Base-by-base conservation (phyloP, 768 basidiomycete species). In the Strobilomyces echinocephalus region DNA sequence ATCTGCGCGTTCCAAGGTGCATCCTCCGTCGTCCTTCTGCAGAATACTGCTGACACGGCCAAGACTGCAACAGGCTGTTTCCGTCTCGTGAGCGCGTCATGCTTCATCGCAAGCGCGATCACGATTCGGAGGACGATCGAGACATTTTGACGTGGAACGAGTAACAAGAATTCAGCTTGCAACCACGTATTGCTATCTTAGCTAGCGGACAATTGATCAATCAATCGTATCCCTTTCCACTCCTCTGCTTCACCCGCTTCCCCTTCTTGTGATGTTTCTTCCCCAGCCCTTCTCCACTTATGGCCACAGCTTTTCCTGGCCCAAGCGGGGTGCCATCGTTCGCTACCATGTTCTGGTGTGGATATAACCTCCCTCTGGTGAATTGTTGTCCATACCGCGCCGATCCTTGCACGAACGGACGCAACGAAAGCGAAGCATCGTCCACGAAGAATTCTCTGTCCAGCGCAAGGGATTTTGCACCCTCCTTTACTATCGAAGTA, bases 181-280 rank as follows among this genome's bases (percentile, higher is more conserved):
- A 6, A 8, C 9, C 30, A 5, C 6, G 30, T 6, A 30, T 30
- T 30, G 30, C 30, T 30, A 30, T 30, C 30, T 30, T 30, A 30
- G 30, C 30, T 30, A 5, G 9, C 30, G 30, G 30, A 30, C 30
- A 30, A 30, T 30, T 5, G 18, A 20, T 20, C 39, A 5, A 43
- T 68, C 64, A 81, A 68, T 97, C 95, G 62, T 97, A 98, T 21
- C 95, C 95, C 64, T 82, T 87, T 14, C 95, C 95, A 64, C 91
- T 93, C 57, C 95, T 76, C 70, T 95, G 88, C 73, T 98, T 98
- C 45, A 80, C 81, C 45, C 85, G 73, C 65, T 88, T 86, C 71
- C 78, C 72, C 66, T 85, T 88, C 72, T 92, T 97, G 74, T 92
- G 88, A 59, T 84, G 84, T 66, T 91, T 93, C 75, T 95, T 95